Base-by-base conservation (phyloP, 768 basidiomycete species). In the Scleroderma citrinum region DNA sequence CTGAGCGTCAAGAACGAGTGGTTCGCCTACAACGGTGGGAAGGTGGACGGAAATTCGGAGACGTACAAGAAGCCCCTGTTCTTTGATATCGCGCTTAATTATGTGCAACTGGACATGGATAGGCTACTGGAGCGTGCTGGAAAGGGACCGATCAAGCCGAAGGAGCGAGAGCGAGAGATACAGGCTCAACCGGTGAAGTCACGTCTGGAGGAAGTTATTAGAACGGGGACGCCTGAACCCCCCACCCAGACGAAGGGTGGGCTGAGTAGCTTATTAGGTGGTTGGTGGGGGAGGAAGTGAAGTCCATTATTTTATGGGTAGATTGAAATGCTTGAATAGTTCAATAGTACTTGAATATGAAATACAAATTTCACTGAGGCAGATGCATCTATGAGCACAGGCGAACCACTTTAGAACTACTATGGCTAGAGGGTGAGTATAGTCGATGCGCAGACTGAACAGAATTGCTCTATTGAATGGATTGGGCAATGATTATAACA, bases 61-160 rank as follows among this genome's bases (percentile, higher is more conserved):
- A 65, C 72, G 34, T 72, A 83, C 60, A 83, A 85, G 71, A 95
- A 95, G 62, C 90, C 91, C 14, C 59, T 92, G 35, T 96, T 97
- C 73, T 96, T 94, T 68, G 90, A 96, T 63, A 87, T 92, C 52
- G 93, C 92, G 16, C 81, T 93, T 59, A 96, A 95, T 67, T 96
- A 95, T 61, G 83, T 91, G 47, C 81, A 87, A 54, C 67, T 92
- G 51, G 88, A 93, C 59, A 85, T 93, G 82, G 86, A 89, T 39
- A 70, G 78, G 44, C 66, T 96, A 50, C 69, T 81, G 58, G 77
- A 76, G 50, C 73, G 85, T 16, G 87, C 85, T 3, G 92, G 92
- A 2, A 83, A 82, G 69, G 63, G 64, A 12, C 47, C 68, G 2
- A 55, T 57, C 2, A 58, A 24, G 21, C 34, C 23, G 14, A 34